These are phyloP conservation scores for Candida pseudocylindracea DNA, from an alignment of 1,139 yeast species.

Conservation along the genomic window DNA sequence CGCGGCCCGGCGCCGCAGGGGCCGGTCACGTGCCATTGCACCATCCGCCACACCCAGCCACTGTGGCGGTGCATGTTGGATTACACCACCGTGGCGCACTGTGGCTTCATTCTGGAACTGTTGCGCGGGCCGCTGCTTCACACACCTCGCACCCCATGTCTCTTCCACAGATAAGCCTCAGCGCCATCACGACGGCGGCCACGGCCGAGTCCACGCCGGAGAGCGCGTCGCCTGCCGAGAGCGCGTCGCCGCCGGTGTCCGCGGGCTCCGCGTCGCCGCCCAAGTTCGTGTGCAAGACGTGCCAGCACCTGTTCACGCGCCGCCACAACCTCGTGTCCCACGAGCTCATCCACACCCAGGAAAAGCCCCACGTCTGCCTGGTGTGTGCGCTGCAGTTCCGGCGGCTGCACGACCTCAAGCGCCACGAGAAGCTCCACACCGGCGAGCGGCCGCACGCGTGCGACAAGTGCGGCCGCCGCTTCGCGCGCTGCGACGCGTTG, in stretches of 20 bases:
- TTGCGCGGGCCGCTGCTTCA: too few species aligned
- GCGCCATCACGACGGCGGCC: too few species aligned
- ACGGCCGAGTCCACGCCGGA: too few species aligned
- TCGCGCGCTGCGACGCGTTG: slow-evolving; percentile 29
- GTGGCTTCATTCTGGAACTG: too few species aligned
- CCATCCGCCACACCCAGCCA: too few species aligned
- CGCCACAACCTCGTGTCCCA: slow-evolving; percentile 1
- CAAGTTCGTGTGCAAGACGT: background rate
- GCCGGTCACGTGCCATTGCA: too few species aligned
- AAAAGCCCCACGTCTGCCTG: slow-evolving; percentile 1
- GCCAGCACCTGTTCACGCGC: background rate
- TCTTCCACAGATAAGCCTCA: too few species aligned
- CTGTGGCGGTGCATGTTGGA: too few species aligned
- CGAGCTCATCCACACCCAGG: slow-evolving; percentile 1
- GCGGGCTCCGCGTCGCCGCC: background rate
- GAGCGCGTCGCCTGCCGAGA: background rate
- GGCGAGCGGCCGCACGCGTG: slow-evolving; percentile 50
- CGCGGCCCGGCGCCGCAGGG: too few species aligned
- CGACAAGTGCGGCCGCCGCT: slow-evolving; percentile 21
- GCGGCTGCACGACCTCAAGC: slow-evolving; percentile 15
- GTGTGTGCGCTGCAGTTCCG: slow-evolving; percentile 1
- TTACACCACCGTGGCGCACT: too few species aligned
- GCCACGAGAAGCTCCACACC: slow-evolving; percentile 70
- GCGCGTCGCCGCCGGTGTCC: background rate
- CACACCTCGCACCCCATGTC: too few species aligned